Conservation (phyloP, 1,284 basidiomycete species). For the Cutaneotrichosporon sp. region DNA sequence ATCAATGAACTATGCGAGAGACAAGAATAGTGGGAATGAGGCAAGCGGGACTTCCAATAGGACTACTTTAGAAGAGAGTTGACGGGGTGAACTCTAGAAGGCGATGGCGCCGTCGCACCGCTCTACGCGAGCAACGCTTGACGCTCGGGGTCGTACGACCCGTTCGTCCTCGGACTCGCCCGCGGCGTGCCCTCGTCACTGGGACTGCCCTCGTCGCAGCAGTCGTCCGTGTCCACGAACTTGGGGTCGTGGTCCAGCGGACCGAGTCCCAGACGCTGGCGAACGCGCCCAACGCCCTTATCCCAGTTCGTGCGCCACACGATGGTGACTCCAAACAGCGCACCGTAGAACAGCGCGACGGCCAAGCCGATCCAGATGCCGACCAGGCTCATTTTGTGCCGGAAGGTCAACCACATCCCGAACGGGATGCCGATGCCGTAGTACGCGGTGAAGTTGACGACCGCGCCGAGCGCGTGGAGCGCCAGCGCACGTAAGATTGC, state of each 20-base stretch:
- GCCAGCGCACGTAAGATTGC: constrained; percentile 75
- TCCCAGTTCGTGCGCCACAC: constrained; percentile 51
- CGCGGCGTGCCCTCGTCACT: too few relatives aligned
- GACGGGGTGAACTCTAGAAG: too few relatives aligned
- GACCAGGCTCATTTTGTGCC: constrained; percentile 37
- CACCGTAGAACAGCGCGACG: constrained; percentile 48
- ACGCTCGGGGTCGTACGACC: too few relatives aligned
- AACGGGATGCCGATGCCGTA: constrained; percentile 52
- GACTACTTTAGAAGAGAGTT: too few relatives aligned
- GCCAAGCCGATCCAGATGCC: constrained; percentile 53
- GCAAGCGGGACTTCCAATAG: too few relatives aligned
- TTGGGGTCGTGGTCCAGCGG: constrained; percentile 12
- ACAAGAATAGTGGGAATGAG: too few relatives aligned
- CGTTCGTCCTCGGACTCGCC: too few relatives aligned
- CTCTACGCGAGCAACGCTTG: too few relatives aligned
- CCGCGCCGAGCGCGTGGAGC: constrained; percentile 53
- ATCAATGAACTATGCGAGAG: too few relatives aligned
- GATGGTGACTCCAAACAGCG: constrained; percentile 39
- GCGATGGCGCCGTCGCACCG: too few relatives aligned
- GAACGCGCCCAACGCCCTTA: constrained; percentile 45
- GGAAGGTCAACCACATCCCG: constrained; percentile 51
- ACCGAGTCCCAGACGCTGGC: constrained; percentile 39
- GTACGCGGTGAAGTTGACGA: constrained; percentile 52
- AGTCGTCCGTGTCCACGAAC: constrained; percentile 10
- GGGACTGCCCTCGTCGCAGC: neutral